phyloP scores from a whole-genome alignment of 257 asterid genomes.

The Solanum chiquidenum region DNA sequence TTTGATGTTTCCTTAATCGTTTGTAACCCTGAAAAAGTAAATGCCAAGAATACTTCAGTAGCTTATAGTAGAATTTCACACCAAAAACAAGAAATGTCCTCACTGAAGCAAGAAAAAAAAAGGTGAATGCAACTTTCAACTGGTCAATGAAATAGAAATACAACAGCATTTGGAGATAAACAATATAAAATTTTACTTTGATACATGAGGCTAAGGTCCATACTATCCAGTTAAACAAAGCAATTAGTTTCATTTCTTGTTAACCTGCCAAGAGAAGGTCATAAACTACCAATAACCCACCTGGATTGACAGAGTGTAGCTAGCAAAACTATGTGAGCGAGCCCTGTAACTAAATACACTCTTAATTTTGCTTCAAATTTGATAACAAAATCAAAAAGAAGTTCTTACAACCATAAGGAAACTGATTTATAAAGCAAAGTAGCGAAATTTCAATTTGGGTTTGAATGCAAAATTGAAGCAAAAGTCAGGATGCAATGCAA shows the following conservation, averaged over 20 bases:
- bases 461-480: not conserved
- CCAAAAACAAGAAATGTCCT: not conserved
- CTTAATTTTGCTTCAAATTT: not conserved
- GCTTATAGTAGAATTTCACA: not conserved
- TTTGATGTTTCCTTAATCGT: constrained; percentile 1
- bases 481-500: not conserved
- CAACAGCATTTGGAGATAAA: not conserved
- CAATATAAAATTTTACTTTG: not conserved
- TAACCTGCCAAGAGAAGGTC: not conserved
- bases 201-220: not conserved
- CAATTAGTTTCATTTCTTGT: not conserved
- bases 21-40: constrained; percentile 1
- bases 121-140: not conserved
- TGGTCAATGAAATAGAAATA: not conserved
- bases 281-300: not conserved
- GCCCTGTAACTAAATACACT: not conserved
- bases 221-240: not conserved
- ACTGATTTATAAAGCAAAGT: not conserved
- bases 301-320: not conserved
- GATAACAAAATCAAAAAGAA: not conserved
- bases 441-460: not conserved
- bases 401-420: not conserved
- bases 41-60: not conserved
- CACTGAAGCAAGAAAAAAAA: not conserved
- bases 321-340: not conserved